Evolutionary conservation across 805 yeast species (phyloP).

Genomic region (Starmerella vaccinii): DNA sequence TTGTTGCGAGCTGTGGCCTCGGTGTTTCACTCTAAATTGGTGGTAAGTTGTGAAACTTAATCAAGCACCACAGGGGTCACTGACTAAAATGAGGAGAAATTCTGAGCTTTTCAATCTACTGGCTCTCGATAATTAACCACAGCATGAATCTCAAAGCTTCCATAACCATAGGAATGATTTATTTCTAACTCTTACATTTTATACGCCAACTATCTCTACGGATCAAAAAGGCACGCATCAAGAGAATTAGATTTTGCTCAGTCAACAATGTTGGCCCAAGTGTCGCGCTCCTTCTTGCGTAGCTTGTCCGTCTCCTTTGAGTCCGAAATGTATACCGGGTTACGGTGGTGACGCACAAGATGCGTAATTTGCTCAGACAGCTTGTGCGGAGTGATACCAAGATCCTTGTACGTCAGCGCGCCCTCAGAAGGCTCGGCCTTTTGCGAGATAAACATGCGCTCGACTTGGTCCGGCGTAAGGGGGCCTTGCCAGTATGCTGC

Average conservation of each 20-base stretch:
- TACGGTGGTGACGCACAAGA: slow-evolving; percentile 26
- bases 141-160: too few relatives aligned
- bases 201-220: not conserved
- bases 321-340: slow-evolving; percentile 26
- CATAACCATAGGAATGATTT: too few relatives aligned
- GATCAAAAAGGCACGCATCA: too few relatives aligned
- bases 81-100: too few relatives aligned
- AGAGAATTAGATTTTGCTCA: not conserved
- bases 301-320: slow-evolving; percentile 25
- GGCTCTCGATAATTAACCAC: too few relatives aligned
- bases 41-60: too few relatives aligned
- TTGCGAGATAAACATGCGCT: slow-evolving; percentile 64
- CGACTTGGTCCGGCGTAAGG: slow-evolving; percentile 60
- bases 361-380: slow-evolving; percentile 38
- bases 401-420: slow-evolving; percentile 57
- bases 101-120: too few relatives aligned
- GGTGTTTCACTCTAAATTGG: too few relatives aligned
- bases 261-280: slow-evolving; percentile 26
- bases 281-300: slow-evolving; percentile 26
- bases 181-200: too few relatives aligned
- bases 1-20: too few relatives aligned
- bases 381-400: slow-evolving; percentile 53
- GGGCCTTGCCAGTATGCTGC: slow-evolving; percentile 39
- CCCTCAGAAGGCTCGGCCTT: slow-evolving; percentile 39
- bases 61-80: too few relatives aligned